A percentile compares a stretch with the other conserved stretches of the same genome.
phyloP scores from a whole-genome alignment of 371 early-diverging fungal species.

The Mortierella sp. region DNA sequence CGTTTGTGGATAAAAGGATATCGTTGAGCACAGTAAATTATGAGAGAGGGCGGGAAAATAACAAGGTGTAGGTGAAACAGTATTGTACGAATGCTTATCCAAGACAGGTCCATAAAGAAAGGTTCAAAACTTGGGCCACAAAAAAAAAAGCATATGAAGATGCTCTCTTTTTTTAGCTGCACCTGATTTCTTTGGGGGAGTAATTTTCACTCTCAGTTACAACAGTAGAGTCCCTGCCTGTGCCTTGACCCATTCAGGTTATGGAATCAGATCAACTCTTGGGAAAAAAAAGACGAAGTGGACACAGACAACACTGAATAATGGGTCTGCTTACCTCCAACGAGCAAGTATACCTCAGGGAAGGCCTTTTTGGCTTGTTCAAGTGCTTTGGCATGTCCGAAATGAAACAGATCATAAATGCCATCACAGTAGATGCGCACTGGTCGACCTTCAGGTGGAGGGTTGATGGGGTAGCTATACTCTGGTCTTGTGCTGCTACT shows the following conservation, averaged over 20 bases:
- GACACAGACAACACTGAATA: not conserved
- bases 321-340: constrained; percentile 78
- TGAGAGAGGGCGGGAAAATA: not conserved
- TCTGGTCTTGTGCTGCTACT: constrained; percentile 14
- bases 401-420: constrained; percentile 96
- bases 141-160: constrained; percentile 24
- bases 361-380: constrained; percentile 96
- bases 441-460: constrained; percentile 81
- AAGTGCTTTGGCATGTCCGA: constrained; percentile 93
- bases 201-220: not conserved
- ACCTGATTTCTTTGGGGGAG: constrained; percentile 36
- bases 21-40: too few species aligned
- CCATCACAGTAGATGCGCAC: constrained; percentile 94
- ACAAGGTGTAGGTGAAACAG: too few species aligned
- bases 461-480: constrained; percentile 57
- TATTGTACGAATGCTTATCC: not conserved
- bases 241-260: not conserved
- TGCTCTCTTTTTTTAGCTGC: constrained; percentile 34
- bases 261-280: not conserved
- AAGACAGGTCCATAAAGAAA: constrained; percentile 1
- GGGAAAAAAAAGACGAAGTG: not conserved
- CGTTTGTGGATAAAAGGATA: too few species aligned
- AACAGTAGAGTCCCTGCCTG: not conserved
- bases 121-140: not conserved
- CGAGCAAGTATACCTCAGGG: constrained; percentile 88